These are phyloP conservation scores for Staphylotrichum longicolle DNA, from an alignment of 495 filamentous ascomycete genomes.

Conservation along the genomic window DNA sequence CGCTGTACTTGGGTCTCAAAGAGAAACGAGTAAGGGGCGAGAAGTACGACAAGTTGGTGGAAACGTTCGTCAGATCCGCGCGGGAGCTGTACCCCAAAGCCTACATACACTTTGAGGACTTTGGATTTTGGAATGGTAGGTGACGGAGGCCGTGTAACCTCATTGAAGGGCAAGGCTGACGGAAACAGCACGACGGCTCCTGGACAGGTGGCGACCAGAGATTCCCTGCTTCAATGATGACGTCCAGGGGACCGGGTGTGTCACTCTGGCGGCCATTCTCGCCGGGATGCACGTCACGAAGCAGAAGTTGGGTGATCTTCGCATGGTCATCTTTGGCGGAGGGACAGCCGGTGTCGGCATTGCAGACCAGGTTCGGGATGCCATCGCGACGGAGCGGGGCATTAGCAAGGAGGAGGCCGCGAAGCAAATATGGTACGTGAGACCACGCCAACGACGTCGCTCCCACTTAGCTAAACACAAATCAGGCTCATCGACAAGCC, in stretches of 20 bases:
- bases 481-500: constrained; percentile 82
- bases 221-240: constrained; percentile 91
- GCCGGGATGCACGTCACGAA: constrained; percentile 67
- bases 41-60: constrained; percentile 77
- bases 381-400: constrained; percentile 64
- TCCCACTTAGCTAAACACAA: background rate
- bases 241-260: constrained; percentile 85
- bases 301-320: constrained; percentile 62
- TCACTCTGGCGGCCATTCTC: constrained; percentile 79
- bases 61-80: constrained; percentile 66
- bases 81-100: constrained; percentile 72
- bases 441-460: too few relatives aligned
- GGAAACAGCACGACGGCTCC: constrained; percentile 54
- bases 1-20: constrained; percentile 75
- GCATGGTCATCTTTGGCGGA: constrained; percentile 73
- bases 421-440: constrained; percentile 74
- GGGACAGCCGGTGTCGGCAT: constrained; percentile 89
- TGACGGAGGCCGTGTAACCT: background rate
- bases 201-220: constrained; percentile 68
- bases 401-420: constrained; percentile 71
- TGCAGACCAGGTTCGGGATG: constrained; percentile 78
- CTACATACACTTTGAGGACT: constrained; percentile 78
- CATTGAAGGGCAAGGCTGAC: background rate
- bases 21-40: constrained; percentile 64
- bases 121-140: constrained; percentile 54